Evolutionary conservation across 2,329 filamentous ascomycete species (phyloP), one percentile per base, ranked within the genome.

Genomic region (Aaosphaeria pasadenensis): DNA sequence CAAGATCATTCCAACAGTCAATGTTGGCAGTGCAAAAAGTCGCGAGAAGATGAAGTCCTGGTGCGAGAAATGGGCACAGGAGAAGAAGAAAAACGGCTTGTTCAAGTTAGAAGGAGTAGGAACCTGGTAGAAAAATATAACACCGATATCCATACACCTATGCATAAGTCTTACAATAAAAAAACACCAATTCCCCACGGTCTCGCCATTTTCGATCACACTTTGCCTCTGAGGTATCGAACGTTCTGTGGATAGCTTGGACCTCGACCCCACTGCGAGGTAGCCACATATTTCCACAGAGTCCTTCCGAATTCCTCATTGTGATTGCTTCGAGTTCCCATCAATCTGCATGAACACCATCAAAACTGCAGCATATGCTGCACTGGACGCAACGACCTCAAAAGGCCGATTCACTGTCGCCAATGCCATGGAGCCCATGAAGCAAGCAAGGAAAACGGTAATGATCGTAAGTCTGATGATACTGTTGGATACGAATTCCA

Each of bases 1-100:
- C 54, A 89, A 86, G 71, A 82, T 99, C 5, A 87, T 99, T 11
- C 94, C 94, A 0, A 99, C 94, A 0, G 94, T 99, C 4, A 97
- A 99, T 66, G 80, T 87, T n/a, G 84, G 83, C 0, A 84, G 74
- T 54, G 80, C 77, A 35, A 85, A 81, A 70, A 78, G 75, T 36
- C 75, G 84, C 50, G 84, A 86, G 64, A 77, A 74, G 64, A 87
- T 87, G 83, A 85, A 84, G 67, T 71, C 62, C 3, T 86, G 83
- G 84, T 78, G 82, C 56, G 83, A 86, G 55, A 76, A 77, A 55
- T 87, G 84, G 83, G 78, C 81, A 32, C 70, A 71, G 5, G 82
- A 86, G 54, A 83, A 79, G 69, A 78, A 76, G 66, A 85, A 83
- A 70, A 81, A 80, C 58, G 84, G 83, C 1, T 56, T 85, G 45